Evolutionary conservation across 2,329 filamentous ascomycete species (phyloP).

Genomic region (Parastagonospora nodorum): DNA sequence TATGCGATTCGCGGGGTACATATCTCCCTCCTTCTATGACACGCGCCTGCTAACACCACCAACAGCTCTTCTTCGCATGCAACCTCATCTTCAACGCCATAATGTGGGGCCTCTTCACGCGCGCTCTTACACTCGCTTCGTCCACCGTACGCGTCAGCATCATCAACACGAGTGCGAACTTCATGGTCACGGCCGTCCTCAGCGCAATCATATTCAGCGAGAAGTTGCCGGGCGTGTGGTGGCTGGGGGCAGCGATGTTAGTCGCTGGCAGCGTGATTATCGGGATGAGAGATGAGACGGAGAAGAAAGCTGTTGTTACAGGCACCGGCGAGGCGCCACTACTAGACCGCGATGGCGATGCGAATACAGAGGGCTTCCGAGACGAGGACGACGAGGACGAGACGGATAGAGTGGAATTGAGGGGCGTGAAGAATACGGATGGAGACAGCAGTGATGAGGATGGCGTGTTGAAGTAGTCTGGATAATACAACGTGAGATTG

Average conservation of each 20-base stretch:
- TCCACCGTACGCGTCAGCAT: slow-evolving; percentile 81
- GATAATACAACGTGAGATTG: neutral
- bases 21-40: slow-evolving; percentile 11
- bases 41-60: slow-evolving; percentile 4
- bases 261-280: slow-evolving; percentile 80
- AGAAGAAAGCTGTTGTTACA: slow-evolving; percentile 35
- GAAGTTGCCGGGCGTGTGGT: slow-evolving; percentile 74
- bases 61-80: slow-evolving; percentile 72
- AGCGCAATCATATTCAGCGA: slow-evolving; percentile 74
- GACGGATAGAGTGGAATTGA: slow-evolving; percentile 34
- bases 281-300: slow-evolving; percentile 67
- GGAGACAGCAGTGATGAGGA: slow-evolving; percentile 36
- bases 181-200: slow-evolving; percentile 75
- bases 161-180: slow-evolving; percentile 82
- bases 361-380: slow-evolving; percentile 33
- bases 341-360: slow-evolving; percentile 19
- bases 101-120: slow-evolving; percentile 86
- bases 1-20: slow-evolving; percentile 57
- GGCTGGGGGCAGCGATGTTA: slow-evolving; percentile 72
- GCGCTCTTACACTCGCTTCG: slow-evolving; percentile 72
- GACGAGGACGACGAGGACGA: slow-evolving; percentile 38
- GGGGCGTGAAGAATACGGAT: slow-evolving; percentile 29
- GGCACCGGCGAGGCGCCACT: slow-evolving; percentile 27
- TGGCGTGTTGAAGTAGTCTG: slow-evolving; percentile 33
- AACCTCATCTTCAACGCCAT: slow-evolving; percentile 77